phyloP scores from a whole-genome alignment of 2,329 filamentous ascomycete species.

The Monosporascus cannonballus region DNA sequence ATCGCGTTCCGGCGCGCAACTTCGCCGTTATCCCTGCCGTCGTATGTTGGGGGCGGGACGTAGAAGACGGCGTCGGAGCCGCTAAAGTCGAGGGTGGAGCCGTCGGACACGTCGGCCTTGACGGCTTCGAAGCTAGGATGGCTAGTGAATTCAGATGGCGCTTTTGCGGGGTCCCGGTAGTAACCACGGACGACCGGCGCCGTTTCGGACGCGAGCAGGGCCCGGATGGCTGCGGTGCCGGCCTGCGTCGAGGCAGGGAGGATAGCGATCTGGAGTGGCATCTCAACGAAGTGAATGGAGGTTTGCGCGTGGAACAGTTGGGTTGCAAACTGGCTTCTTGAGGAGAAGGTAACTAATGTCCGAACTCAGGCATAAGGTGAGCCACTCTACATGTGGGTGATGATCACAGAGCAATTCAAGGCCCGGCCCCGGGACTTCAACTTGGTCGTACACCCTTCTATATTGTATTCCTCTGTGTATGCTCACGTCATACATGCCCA shows the following conservation, averaged over 20 bases:
- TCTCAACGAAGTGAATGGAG: slow-evolving; percentile 1
- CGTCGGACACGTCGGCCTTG: slow-evolving; percentile 24
- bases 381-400: too few relatives aligned
- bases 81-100: slow-evolving; percentile 20
- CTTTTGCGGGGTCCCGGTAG: slow-evolving; percentile 25
- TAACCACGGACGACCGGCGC: slow-evolving; percentile 20
- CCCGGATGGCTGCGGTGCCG: slow-evolving; percentile 24
- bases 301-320: too few relatives aligned
- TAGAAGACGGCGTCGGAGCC: slow-evolving; percentile 27
- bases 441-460: too few relatives aligned
- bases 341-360: too few relatives aligned
- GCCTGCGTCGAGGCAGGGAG: slow-evolving; percentile 28
- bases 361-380: too few relatives aligned
- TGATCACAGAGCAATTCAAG: too few relatives aligned
- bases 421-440: too few relatives aligned
- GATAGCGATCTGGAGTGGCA: slow-evolving; percentile 25
- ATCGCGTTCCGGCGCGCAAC: slow-evolving; percentile 18
- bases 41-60: slow-evolving; percentile 24
- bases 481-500: too few relatives aligned
- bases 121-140: slow-evolving; percentile 23
- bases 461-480: too few relatives aligned
- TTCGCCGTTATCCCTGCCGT: slow-evolving; percentile 17
- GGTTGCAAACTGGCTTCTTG: too few relatives aligned
- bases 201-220: slow-evolving; percentile 15
- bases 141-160: slow-evolving; percentile 21